These are phyloP conservation scores for Galerina marginata DNA, from an alignment of 768 basidiomycete genomes.

Conservation along the genomic window DNA sequence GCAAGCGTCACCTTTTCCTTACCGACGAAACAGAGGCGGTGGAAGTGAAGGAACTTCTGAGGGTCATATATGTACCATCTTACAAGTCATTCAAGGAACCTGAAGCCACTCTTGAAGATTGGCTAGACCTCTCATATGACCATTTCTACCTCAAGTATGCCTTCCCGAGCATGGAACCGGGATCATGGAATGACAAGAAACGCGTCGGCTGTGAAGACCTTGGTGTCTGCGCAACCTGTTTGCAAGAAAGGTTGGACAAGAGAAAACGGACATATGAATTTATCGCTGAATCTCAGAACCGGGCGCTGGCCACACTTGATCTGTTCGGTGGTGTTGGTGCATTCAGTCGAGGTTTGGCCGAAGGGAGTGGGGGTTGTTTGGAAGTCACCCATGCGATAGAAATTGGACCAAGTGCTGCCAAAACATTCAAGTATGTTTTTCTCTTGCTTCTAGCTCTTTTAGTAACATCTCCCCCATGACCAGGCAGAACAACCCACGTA, in stretches of 20 bases:
- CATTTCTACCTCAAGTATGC: conserved; percentile 64
- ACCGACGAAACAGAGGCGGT: conserved; percentile 51
- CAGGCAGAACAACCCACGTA: conserved; percentile 58
- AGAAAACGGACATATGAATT: conserved; percentile 39
- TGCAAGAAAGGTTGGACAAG: conserved; percentile 33
- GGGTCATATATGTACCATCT: conserved; percentile 53
- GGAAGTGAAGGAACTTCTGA: conserved; percentile 45
- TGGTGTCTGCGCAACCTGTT: conserved; percentile 54
- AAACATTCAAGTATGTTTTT: conserved; percentile 59
- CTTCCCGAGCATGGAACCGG: conserved; percentile 48
- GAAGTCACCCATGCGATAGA: conserved; percentile 72
- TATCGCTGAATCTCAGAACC: conserved; percentile 27
- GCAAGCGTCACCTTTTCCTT: conserved; percentile 65
- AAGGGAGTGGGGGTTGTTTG: conserved; percentile 52
- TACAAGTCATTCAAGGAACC: conserved; percentile 33
- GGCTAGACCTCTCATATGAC: conserved; percentile 57
- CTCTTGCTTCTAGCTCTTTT: not conserved
- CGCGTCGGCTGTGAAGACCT: conserved; percentile 41
- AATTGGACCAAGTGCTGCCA: conserved; percentile 75
- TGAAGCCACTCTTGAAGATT: conserved; percentile 38
- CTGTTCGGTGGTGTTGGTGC: conserved; percentile 64
- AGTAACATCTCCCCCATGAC: conserved; percentile 1
- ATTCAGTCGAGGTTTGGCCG: conserved; percentile 63
- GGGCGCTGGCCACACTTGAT: conserved; percentile 44
- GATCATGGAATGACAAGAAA: conserved; percentile 42